phyloP scores from a whole-genome alignment of 352 stramenopile genomes.

The Globisporangium canariense region DNA sequence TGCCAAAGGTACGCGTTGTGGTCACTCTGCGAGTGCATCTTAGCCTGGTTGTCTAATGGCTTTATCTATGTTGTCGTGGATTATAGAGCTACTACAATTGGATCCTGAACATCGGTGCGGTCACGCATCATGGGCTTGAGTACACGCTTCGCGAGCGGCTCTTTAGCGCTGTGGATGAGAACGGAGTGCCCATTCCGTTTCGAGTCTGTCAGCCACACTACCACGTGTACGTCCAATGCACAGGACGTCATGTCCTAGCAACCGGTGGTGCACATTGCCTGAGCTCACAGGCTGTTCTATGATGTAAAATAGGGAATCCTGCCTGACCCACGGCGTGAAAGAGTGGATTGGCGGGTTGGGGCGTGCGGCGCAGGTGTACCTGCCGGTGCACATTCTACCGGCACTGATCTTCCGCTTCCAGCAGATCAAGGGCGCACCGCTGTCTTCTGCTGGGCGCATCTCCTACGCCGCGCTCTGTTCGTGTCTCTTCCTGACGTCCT shows the following conservation, averaged over 20 bases:
- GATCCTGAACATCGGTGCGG: conserved; percentile 68
- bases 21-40: background rate
- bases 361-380: conserved; percentile 74
- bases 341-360: conserved; percentile 71
- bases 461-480: conserved; percentile 72
- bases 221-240: conserved; percentile 56
- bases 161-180: conserved; percentile 39
- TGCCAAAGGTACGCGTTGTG: conserved; percentile 54
- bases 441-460: conserved; percentile 44
- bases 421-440: conserved; percentile 45
- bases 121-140: conserved; percentile 73
- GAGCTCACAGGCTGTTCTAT: background rate
- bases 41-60: background rate
- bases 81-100: conserved; percentile 80
- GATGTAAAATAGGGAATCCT: conserved; percentile 63
- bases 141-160: conserved; percentile 63
- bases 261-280: too few relatives aligned
- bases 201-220: conserved; percentile 82
- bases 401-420: conserved; percentile 74
- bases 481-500: conserved; percentile 78
- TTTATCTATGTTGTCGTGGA: background rate
- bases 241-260: too few relatives aligned
- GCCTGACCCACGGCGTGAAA: conserved; percentile 67
- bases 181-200: conserved; percentile 44
- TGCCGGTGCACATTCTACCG: conserved; percentile 76